Base-by-base conservation (phyloP, 1,284 basidiomycete genomes). In the Schizophyllum amplum region DNA sequence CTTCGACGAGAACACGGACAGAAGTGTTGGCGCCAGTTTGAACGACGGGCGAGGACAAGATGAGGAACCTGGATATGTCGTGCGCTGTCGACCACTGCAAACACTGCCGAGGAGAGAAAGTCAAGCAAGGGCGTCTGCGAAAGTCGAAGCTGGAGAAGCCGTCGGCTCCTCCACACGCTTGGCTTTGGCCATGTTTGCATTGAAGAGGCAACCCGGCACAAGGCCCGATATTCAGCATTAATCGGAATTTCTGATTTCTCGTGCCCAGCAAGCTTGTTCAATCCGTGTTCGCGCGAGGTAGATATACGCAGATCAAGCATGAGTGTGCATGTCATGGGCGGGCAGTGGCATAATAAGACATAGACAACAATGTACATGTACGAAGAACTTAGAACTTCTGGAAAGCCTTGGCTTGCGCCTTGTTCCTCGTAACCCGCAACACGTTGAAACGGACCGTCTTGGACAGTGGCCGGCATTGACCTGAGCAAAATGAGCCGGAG, bases 371-470 rank as follows among this genome's bases (percentile, higher is more conserved):
- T 6, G 27, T 33, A 33, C 27, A 33, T 6, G 27, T 33, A 33
- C 27, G 27, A 33, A 33, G 27, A 33, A 33, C 67, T 71, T 82
- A 98, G 84, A 97, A 98, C 85, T 95, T 96, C 77, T 84, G 84
- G 78, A 98, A 98, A 62, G 90, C 79, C 82, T 95, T 96, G 63
- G 85, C 77, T 26, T 90, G 71, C 21, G 90, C 90, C 82, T 92
- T 93, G 86, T 76, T 94, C 85, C 87, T 91, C 65, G 85, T 72
- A 73, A 97, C 94, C 71, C 92, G 88, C 71, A 98, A 75, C 61
- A 98, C 94, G 77, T 98, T 98, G 88, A 98, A 98, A 57, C 96
- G 92, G 66, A 99, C 95, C 54, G 96, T 98, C 82, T 99, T 99
- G 65, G 96, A 99, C 70, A 99, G 79, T 67, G 97, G 97, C 71